Evolutionary conservation across 352 stramenopile species (phyloP), one percentile per base, ranked within the genome.

Genomic region (Phytophthora brassicae): DNA sequence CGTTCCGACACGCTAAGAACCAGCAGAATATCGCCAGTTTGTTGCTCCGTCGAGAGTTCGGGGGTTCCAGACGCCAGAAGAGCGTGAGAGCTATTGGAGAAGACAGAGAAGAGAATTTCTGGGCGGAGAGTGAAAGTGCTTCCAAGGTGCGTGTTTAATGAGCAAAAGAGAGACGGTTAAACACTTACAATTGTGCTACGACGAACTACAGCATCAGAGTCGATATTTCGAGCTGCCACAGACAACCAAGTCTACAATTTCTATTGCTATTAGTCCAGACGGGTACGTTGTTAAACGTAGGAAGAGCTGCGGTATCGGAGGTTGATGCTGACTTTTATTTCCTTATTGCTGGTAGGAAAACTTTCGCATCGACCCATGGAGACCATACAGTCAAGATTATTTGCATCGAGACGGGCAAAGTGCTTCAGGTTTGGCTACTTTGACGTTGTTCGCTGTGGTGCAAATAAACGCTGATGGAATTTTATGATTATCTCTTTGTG

Each of bases 351-450:
- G 26, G 28, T 55, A 94, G 86, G 44, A 92, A 92, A 79, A 92
- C 81, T 9, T 97, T 99, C 75, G 97, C 97, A 23, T 98, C 94
- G 3, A 99, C 97, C 0, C 97, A 99, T 67, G 97, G 97, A 33
- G 97, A 99, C 74, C 97, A 99, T 72, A 98, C 96, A 4, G 93
- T 99, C 61, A 99, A 99, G 79, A 97, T 99, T 49, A 97, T 98
- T 43, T 97, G 90, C 68, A 96, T 95, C 47, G 67, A 86, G 45
- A 98, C 91, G 6, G 70, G 82, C 6, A 79, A 81, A 58, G 86
- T 97, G 33, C 64, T 95, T 16, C 84, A 94, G 77, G 88, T 96
- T 57, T 4, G 2, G 24, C 5, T 23, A 5, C 12, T 8, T 31
- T 60, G n/a, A 47, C n/a, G 26, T 47, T 56, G 60, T 24, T 31